Evolutionary conservation across 2,329 filamentous ascomycete genomes (phyloP).

Genomic region (Mycosphaerella sp.): DNA sequence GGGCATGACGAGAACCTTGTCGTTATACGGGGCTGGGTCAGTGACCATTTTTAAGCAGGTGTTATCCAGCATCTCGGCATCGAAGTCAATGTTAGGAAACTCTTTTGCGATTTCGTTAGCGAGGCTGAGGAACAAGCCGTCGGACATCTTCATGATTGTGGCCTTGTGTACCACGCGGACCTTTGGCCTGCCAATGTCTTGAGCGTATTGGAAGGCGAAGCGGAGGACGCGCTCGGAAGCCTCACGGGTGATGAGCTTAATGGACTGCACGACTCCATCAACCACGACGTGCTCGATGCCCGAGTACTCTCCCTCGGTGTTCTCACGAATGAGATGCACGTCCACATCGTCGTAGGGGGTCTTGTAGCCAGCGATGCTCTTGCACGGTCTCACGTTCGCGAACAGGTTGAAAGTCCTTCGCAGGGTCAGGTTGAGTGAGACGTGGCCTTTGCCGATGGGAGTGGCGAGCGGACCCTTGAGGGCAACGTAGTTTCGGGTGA

Average conservation of each 20-base stretch:
- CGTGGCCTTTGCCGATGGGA: conserved; percentile 96
- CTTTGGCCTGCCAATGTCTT: conserved; percentile 90
- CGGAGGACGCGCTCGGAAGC: conserved; percentile 92
- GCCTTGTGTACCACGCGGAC: conserved; percentile 99
- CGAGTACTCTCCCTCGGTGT: conserved; percentile 99
- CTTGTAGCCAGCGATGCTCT: conserved; percentile 95
- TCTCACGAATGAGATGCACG: conserved; percentile 96
- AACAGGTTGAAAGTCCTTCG: conserved; percentile 99
- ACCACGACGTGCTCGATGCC: conserved; percentile 98
- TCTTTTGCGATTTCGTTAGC: conserved; percentile 85
- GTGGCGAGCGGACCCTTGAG: conserved; percentile 98
- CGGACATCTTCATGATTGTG: conserved; percentile 99
- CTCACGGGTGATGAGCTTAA: conserved; percentile 97
- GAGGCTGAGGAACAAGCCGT: conserved; percentile 92
- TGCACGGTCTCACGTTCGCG: conserved; percentile 97
- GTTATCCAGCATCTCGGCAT: conserved; percentile 97
- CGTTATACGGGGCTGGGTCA: conserved; percentile 93
- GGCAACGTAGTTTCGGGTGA: conserved; percentile 92
- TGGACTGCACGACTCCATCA: conserved; percentile 96
- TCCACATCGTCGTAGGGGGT: conserved; percentile 97
- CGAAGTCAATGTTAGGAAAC: conserved; percentile 92
- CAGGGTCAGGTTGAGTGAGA: conserved; percentile 97
- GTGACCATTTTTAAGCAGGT: conserved; percentile 98
- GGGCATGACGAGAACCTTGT: conserved; percentile 96
- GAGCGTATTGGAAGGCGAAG: conserved; percentile 97